A percentile compares a stretch with the other conserved stretches of the same genome.
Conservation (phyloP, 78 protist species). For the Diacronema lutheri region DNA sequence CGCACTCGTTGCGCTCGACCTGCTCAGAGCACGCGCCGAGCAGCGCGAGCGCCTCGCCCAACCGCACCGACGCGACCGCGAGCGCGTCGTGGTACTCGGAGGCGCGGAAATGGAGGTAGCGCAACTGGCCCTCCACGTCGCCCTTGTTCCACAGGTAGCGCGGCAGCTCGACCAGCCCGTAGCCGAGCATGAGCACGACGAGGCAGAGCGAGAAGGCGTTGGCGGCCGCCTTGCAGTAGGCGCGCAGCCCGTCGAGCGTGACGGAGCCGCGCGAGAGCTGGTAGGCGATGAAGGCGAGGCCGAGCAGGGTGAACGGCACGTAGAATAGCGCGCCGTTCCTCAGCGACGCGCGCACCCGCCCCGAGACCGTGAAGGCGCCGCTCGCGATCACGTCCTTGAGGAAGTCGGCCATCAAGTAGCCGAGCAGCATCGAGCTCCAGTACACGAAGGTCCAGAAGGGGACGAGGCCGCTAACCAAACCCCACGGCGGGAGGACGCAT, state of each 20-base stretch:
- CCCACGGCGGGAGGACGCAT: no score
- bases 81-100: background rate
- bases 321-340: background rate
- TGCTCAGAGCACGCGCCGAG: background rate
- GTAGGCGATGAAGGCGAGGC: no score
- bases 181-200: no score
- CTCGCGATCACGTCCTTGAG: background rate
- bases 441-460: background rate
- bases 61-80: background rate
- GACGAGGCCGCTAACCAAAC: no score
- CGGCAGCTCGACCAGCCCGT: background rate
- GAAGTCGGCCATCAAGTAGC: conserved; percentile 5
- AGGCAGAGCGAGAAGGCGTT: no score
- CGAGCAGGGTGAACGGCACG: background rate
- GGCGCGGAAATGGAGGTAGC: background rate
- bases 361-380: background rate
- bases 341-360: no score
- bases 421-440: background rate
- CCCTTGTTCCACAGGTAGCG: background rate
- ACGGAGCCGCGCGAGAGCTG: no score
- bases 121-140: background rate
- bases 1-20: background rate
- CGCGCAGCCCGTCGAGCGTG: no score
- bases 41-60: no score
- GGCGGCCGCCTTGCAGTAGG: no score